Base-by-base conservation (phyloP, 495 filamentous ascomycete species). In the Aspergillus biplanus region DNA sequence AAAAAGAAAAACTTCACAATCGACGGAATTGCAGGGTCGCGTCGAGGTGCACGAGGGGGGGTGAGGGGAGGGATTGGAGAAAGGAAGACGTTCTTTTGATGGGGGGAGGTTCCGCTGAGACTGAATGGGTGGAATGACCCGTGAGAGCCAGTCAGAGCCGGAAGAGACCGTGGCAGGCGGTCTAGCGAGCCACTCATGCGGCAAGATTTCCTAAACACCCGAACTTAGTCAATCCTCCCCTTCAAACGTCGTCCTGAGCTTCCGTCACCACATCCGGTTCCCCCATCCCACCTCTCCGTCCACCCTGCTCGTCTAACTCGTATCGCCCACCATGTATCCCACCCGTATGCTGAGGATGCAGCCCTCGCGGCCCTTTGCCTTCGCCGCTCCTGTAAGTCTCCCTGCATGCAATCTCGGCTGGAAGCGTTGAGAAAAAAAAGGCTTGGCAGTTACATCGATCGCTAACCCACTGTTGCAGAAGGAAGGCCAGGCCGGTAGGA, bases 401-500 rank as follows among this genome's bases (percentile, higher is more conserved):
- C 44, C 33, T 13, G 58, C 48, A 15, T 55, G 31, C 11, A 16
- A 50, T 44, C 39, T 44, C 39, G 39, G 39, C 11, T 44, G 11
- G 42, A 47, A 56, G 50, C 52, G 21, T 27, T 50, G 63, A 52
- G 44, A 65, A 67, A 67, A 67, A 67, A 62, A 61, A 52, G 53
- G 56, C 59, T 61, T 61, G 54, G 44, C 55, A 34, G 67, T 69
- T 68, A 63, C 65, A 70, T 69, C 64, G 65, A 63, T 70, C 21
- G 78, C 78, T 75, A 70, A 77, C 70, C 67, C 63, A 66, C 57
- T 50, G 69, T 62, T 79, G 67, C 68, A 95, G 91, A 92, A 92
- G 77, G 90, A 93, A 81, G 85, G 87, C 77, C 91, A 93, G 70
- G 85, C 84, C 77, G 91, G 91, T 95, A 93, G 62, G 87, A 56